Base-by-base conservation (phyloP, 495 filamentous ascomycete genomes). In the Penicillium cinerascens region DNA sequence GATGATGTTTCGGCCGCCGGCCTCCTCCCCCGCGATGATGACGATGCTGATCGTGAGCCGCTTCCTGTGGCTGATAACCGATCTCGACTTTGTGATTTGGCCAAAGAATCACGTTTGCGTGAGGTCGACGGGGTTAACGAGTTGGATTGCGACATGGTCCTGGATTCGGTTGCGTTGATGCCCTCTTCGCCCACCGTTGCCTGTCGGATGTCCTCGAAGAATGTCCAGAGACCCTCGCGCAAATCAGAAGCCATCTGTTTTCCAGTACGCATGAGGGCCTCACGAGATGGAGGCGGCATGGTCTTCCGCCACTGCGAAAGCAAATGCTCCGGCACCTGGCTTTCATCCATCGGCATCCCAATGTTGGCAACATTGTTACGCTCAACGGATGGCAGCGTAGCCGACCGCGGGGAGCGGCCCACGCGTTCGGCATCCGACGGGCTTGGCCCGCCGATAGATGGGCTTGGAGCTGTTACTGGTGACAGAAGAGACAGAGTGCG, bases 111-210 rank as follows among this genome's bases (percentile, higher is more conserved):
- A 55, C 54, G 74, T 51, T 67, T 75, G 61, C 58, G 69, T 46
- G 50, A 39, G 20, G 54, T 50, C 9, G 54, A 39, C 18, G 54
- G 57, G 21, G 70, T 50, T 41, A 63, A 51, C 15, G 64, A 60
- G 18, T 52, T 54, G 21, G 59, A 23, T 22, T 68, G 53, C 45
- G 70, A 65, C 52, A 69, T 62, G 44, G 63, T 69, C 35, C 75
- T 61, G 29, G 72, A 69, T 57, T 72, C 73, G 16, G 74, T 78
- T 36, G 80, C 84, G 47, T 76, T 82, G 51, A 90, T 82, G 10
- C 82, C 88, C 68, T 97, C 93, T 26, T 97, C 93, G 36, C 92
- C 93, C 11, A 97, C 89, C 2, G 93, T 95, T 13, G 90, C 93
- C 71, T 98, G 93, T 55, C 91, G 79, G 22, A 98, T 79, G 68